These are phyloP conservation scores for Fusarium buharicum DNA, from an alignment of 2,329 filamentous ascomycete genomes.

Conservation along the genomic window DNA sequence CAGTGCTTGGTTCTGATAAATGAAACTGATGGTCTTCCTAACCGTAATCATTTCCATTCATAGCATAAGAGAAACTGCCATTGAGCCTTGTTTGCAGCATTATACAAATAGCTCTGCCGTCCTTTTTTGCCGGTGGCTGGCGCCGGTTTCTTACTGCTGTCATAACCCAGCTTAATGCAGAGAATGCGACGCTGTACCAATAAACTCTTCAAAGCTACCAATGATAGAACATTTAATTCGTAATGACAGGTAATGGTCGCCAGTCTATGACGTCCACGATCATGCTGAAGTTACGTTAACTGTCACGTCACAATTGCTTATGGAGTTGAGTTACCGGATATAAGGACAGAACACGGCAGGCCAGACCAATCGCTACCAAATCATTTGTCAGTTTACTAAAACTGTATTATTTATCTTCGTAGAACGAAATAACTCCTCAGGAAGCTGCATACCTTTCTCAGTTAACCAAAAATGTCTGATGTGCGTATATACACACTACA, in stretches of 20 bases:
- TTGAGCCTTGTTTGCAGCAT: conserved; percentile 53
- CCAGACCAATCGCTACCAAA: not conserved
- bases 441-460: not conserved
- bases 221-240: not conserved
- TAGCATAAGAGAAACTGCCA: conserved; percentile 69
- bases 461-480: not conserved
- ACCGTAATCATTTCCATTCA: no score
- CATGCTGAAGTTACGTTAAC: not conserved
- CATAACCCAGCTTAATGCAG: not conserved
- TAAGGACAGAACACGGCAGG: not conserved
- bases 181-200: not conserved
- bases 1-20: no score
- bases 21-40: no score
- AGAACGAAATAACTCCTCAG: no score
- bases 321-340: not conserved
- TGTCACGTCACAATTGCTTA: conserved; percentile 8
- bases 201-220: not conserved
- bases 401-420: no score
- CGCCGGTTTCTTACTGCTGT: no score
- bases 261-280: conserved; percentile 1
- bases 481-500: not conserved
- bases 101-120: no score
- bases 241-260: not conserved
- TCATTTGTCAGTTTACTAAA: not conserved
- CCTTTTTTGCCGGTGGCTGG: no score